Evolutionary conservation across 139 green algal species (phyloP).

Genomic region (Trebouxia sp.): DNA sequence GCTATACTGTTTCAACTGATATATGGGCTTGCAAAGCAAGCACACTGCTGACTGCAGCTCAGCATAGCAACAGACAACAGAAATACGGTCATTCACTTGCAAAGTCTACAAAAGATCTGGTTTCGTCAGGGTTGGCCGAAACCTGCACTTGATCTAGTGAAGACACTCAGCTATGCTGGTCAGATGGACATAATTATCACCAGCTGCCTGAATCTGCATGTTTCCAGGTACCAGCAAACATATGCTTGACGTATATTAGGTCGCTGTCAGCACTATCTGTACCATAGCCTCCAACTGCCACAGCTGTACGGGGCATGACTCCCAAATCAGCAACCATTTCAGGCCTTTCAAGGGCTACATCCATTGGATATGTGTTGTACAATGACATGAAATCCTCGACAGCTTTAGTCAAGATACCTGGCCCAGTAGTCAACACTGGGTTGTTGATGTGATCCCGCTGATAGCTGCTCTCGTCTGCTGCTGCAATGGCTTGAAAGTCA

Average conservation of each 20-base stretch:
- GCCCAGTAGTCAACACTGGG: conserved; percentile 6
- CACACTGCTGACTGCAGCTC: too few species aligned
- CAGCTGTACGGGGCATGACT: not conserved
- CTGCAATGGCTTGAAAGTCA: not conserved
- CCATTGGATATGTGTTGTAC: not conserved
- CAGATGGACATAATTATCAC: not conserved
- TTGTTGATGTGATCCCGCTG: not conserved
- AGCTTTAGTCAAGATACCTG: not conserved
- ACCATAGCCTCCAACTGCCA: not conserved
- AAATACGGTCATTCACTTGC: too few species aligned
- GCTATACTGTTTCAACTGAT: too few species aligned
- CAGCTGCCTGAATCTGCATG: not conserved
- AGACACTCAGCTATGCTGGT: too few species aligned
- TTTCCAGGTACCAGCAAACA: conserved; percentile 21
- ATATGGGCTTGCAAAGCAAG: too few species aligned
- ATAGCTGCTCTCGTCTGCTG: not conserved
- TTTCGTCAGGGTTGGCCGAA: too few species aligned
- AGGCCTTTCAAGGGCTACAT: not conserved
- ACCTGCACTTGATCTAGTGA: too few species aligned
- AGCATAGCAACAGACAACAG: too few species aligned
- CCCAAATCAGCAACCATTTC: conserved; percentile 4
- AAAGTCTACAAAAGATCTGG: too few species aligned
- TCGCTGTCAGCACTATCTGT: not conserved
- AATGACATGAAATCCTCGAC: conserved; percentile 10
- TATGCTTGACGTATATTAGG: conserved; percentile 8